Evolutionary conservation across 2,329 filamentous ascomycete species (phyloP).

Genomic region (Fusarium sp.): DNA sequence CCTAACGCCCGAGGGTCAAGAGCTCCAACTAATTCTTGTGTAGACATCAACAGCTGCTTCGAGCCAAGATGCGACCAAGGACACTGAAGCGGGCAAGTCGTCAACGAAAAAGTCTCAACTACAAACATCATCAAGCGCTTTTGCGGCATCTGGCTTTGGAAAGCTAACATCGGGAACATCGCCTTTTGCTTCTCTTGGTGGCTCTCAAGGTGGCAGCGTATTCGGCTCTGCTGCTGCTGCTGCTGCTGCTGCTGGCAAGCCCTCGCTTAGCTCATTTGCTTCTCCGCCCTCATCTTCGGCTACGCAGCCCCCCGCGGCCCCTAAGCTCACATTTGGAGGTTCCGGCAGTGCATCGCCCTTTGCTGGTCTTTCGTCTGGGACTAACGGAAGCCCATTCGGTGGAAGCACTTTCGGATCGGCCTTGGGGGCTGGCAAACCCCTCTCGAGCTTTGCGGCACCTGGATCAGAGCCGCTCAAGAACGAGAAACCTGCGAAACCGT

Average conservation of each 20-base stretch:
- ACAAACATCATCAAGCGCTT: constrained; percentile 66
- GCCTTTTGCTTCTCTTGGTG: constrained; percentile 68
- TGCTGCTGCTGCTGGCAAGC: constrained; percentile 49
- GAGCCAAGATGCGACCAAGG: constrained; percentile 35
- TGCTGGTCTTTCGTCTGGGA: constrained; percentile 52
- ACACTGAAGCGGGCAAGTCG: constrained; percentile 36
- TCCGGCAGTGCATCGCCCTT: constrained; percentile 57
- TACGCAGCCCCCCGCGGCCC: constrained; percentile 46
- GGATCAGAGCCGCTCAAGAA: constrained; percentile 59
- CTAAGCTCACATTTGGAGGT: constrained; percentile 61
- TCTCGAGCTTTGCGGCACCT: constrained; percentile 76
- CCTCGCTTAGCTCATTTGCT: constrained; percentile 48
- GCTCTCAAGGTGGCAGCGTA: constrained; percentile 56
- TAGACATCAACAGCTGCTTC: constrained; percentile 33
- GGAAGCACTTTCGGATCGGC: constrained; percentile 52
- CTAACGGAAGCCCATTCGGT: constrained; percentile 54
- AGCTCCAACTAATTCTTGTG: constrained; percentile 20
- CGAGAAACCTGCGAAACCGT: constrained; percentile 73
- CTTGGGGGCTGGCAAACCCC: constrained; percentile 53
- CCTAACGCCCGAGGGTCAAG: neutral
- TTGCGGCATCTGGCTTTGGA: constrained; percentile 74
- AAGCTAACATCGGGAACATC: constrained; percentile 71
- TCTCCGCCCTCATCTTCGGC: constrained; percentile 39
- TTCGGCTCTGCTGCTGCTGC: constrained; percentile 57
- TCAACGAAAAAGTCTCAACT: constrained; percentile 41